Percentiles rank a stretch among this genome's conserved stretches.
Evolutionary conservation across 345 rosid genomes (phyloP).

Genomic region (Salix caprea): DNA sequence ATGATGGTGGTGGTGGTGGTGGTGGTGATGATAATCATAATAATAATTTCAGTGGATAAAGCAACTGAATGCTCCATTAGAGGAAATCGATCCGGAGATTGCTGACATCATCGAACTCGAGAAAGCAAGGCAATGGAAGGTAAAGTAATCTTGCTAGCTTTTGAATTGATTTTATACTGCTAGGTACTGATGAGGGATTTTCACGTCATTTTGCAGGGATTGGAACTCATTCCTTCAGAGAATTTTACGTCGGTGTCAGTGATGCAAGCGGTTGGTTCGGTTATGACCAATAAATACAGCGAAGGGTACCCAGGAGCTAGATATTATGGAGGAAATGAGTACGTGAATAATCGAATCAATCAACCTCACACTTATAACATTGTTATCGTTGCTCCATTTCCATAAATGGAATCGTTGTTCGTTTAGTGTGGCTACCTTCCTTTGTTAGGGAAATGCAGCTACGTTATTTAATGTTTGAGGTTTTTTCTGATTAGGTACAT

Average conservation of each 20-base stretch:
- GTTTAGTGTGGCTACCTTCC: not conserved
- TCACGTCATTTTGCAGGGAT: constrained; percentile 44
- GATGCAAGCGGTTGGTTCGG: constrained; percentile 97
- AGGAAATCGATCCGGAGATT: constrained; percentile 83
- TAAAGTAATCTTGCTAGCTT: constrained; percentile 3
- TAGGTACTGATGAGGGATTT: not conserved
- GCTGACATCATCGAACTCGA: constrained; percentile 86
- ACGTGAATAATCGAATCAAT: constrained; percentile 17
- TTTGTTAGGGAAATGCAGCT: not conserved
- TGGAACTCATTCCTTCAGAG: constrained; percentile 93
- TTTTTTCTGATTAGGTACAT: constrained; percentile 53
- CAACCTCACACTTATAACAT: not conserved
- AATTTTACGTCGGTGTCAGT: constrained; percentile 90
- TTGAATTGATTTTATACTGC: too few relatives aligned
- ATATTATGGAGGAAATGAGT: constrained; percentile 97
- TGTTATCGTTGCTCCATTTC: not conserved
- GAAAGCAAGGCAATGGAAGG: constrained; percentile 99
- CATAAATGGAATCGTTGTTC: not conserved
- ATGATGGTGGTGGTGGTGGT: not conserved
- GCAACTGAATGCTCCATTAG: constrained; percentile 76
- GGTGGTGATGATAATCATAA: not conserved
- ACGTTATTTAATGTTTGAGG: constrained; percentile 2
- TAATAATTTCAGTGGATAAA: constrained; percentile 60
- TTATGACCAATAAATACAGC: constrained; percentile 93
- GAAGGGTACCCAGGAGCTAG: constrained; percentile 98